Base-by-base conservation (phyloP, 768 basidiomycete species). In the Rhizopogon roseolus region DNA sequence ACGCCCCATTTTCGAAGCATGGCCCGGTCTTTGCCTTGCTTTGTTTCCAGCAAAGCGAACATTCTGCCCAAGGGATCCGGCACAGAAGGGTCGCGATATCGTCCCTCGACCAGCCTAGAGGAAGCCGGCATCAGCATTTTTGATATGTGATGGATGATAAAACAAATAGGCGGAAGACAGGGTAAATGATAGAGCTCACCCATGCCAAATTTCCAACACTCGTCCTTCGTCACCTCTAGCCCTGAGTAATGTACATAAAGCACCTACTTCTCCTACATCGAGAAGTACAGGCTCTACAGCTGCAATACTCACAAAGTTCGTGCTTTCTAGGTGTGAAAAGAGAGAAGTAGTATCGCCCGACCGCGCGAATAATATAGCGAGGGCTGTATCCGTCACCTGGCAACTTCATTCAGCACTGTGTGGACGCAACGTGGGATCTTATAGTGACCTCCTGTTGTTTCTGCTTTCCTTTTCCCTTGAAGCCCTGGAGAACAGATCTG, bases 1-100 rank as follows among this genome's bases (percentile, higher is more conserved):
- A 90, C 69, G 3, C 81, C 87, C 84, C 93, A 94, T 49, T 80
- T 77, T 56, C 87, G 84, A 4, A 83, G 80, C 50, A 93, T 62
- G 3, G 71, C 62, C 25, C 81, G 79, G 61, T 90, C 85, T 54
- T 76, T 80, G 59, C 2, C 41, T 51, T 56, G 69, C 58, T n/a
- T 40, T 60, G 8, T 68, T 41, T 36, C 14, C 38, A 68, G 62
- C 43, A 70, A 53, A 10, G 56, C 41, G 38, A 66, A 70, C 54
- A 68, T 63, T 45, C 70, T 61, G 14, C 38, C 63, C 13, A 68
- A 55, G 19, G 67, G 68, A 42, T 68, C 61, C 36, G 42, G 49
- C 14, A 68, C 63, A 13, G 39, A 58, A 25, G 64, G 10, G 54
- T 68, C 67, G 28, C 54, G 28, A 50, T 57, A 43, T 22, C 44